Evolutionary conservation across 495 filamentous ascomycete species (phyloP).

Genomic region (Staphylotrichum longicolle): DNA sequence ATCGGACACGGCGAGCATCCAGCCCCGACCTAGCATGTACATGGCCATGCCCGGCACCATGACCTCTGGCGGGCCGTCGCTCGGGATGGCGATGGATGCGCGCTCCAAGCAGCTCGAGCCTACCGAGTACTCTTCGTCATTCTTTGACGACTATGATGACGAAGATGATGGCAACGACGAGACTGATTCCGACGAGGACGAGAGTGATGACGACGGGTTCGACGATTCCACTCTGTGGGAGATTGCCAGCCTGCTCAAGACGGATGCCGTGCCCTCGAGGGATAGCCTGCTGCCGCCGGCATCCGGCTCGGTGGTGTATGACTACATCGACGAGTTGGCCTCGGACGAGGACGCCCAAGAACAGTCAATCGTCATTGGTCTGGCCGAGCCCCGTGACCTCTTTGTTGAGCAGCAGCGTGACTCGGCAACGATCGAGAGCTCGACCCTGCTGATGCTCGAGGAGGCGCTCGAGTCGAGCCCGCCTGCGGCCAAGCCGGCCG

Average conservation of each 20-base stretch:
- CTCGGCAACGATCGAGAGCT: conserved; percentile 29
- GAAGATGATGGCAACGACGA: conserved; percentile 38
- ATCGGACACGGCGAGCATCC: conserved; percentile 50
- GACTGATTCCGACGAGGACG: conserved; percentile 43
- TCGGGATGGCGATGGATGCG: conserved; percentile 32
- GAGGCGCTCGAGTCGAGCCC: conserved; percentile 7
- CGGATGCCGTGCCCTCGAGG: conserved; percentile 45
- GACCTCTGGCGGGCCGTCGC: conserved; percentile 37
- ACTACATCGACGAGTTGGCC: conserved; percentile 33
- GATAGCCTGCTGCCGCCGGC: conserved; percentile 42
- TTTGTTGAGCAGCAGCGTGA: conserved; percentile 25
- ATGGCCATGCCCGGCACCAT: conserved; percentile 52
- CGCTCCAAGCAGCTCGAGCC: conserved; percentile 39
- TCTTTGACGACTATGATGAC: conserved; percentile 53
- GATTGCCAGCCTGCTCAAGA: conserved; percentile 53
- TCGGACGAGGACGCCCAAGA: conserved; percentile 36
- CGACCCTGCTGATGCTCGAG: conserved; percentile 30
- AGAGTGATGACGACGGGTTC: conserved; percentile 51
- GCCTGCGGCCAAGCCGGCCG: conserved; percentile 20
- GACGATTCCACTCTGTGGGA: conserved; percentile 58
- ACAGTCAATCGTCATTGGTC: conserved; percentile 35
- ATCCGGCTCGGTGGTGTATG: conserved; percentile 25
- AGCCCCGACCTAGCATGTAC: conserved; percentile 32
- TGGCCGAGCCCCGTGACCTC: conserved; percentile 29
- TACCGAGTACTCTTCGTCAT: conserved; percentile 43